phyloP scores from a whole-genome alignment of 805 yeast genomes.

The Jamesozyma hellenica region DNA sequence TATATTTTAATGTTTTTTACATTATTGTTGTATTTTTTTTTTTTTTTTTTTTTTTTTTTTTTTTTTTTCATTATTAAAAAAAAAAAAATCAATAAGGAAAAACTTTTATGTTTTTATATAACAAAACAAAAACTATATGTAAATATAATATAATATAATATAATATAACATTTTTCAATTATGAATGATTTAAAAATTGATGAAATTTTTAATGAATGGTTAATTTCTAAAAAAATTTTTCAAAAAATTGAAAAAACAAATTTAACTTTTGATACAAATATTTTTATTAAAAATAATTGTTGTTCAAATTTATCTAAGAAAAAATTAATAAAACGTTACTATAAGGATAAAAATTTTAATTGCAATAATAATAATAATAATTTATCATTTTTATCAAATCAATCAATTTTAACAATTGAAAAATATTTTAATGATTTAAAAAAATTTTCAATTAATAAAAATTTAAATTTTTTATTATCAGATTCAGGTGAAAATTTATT shows the following conservation, averaged over 20 bases:
- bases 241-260: conserved; percentile 4
- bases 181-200: background rate
- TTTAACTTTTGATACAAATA: conserved; percentile 5
- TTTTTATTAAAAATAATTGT: conserved; percentile 1
- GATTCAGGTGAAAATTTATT: conserved; percentile 8
- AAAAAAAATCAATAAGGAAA: background rate
- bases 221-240: conserved; percentile 7
- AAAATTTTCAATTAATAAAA: background rate
- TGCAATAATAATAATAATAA: background rate
- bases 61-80: background rate
- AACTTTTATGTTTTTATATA: background rate
- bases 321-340: conserved; percentile 1
- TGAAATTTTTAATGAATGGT: conserved; percentile 8
- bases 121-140: too few relatives aligned
- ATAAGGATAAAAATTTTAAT: background rate
- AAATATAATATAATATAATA: too few relatives aligned
- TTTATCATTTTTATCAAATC: background rate
- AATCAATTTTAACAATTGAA: conserved; percentile 5
- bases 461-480: background rate
- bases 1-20: too few relatives aligned
- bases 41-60: background rate
- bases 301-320: background rate
- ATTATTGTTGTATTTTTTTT: background rate
- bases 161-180: background rate
- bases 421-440: conserved; percentile 4